Evolutionary conservation across 257 asterid species (phyloP).

Genomic region (Solanum chaucha): DNA sequence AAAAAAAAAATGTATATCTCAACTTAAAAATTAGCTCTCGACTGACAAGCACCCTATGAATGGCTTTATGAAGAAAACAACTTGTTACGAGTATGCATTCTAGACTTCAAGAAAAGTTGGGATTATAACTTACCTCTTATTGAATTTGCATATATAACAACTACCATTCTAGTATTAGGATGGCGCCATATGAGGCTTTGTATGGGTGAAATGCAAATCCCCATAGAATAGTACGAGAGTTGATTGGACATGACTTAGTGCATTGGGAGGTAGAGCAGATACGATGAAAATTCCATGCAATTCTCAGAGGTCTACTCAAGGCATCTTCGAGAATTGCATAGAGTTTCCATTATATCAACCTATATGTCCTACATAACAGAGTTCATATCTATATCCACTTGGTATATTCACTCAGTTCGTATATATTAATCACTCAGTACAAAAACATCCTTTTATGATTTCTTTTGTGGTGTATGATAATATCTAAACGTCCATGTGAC

Average conservation of each 20-base stretch:
- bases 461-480: not conserved
- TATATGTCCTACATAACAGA: not conserved
- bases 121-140: not conserved
- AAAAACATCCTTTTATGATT: not conserved
- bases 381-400: not conserved
- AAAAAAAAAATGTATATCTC: not conserved
- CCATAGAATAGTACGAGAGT: not conserved
- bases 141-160: not conserved
- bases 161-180: not conserved
- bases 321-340: not conserved
- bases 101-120: not conserved
- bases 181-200: not conserved
- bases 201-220: not conserved
- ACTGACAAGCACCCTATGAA: not conserved
- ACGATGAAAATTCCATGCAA: not conserved
- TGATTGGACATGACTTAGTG: not conserved
- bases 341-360: not conserved
- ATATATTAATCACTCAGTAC: not conserved
- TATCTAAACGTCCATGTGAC: not conserved
- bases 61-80: not conserved
- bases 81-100: not conserved
- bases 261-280: not conserved
- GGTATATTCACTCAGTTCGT: not conserved
- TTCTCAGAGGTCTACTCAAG: not conserved
- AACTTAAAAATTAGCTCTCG: no score